A percentile compares a stretch with the other conserved stretches of the same genome.
Evolutionary conservation across 2,329 filamentous ascomycete species (phyloP).

Genomic region (Hymenoscyphus repandus): DNA sequence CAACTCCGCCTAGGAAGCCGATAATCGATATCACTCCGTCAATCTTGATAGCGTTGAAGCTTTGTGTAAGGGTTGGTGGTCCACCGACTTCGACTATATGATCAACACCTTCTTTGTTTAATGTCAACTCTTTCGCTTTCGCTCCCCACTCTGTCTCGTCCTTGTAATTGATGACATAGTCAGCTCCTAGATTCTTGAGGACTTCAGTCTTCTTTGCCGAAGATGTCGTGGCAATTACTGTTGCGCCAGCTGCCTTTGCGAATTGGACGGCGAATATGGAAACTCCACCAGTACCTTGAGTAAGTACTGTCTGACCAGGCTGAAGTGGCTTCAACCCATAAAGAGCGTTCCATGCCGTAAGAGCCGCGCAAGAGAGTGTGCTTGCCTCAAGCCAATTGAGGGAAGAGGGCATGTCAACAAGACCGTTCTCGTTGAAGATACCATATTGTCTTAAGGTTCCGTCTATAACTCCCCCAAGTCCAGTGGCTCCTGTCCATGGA

Average conservation of each 20-base stretch:
- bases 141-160: conserved; percentile 37
- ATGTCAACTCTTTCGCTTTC: conserved; percentile 33
- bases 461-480: conserved; percentile 50
- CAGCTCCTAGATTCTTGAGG: conserved; percentile 37
- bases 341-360: conserved; percentile 54
- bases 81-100: conserved; percentile 42
- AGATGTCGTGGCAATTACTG: conserved; percentile 39
- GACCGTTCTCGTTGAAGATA: conserved; percentile 48
- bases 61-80: conserved; percentile 36
- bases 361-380: conserved; percentile 46
- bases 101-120: conserved; percentile 36
- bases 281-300: conserved; percentile 40
- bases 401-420: conserved; percentile 52
- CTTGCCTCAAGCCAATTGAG: conserved; percentile 42
- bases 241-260: conserved; percentile 37
- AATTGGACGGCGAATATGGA: conserved; percentile 36
- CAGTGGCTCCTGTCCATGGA: conserved; percentile 33
- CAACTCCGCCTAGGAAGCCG: conserved; percentile 31
- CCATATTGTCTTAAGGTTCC: conserved; percentile 46
- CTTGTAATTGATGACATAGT: conserved; percentile 41
- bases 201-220: conserved; percentile 34
- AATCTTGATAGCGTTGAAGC: conserved; percentile 35
- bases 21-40: conserved; percentile 39
- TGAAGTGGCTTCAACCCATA: conserved; percentile 40
- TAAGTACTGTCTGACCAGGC: conserved; percentile 36